A percentile compares a stretch with the other conserved stretches of the same genome.
Evolutionary conservation across 768 basidiomycete species (phyloP).

Genomic region (Phaffia australis): DNA sequence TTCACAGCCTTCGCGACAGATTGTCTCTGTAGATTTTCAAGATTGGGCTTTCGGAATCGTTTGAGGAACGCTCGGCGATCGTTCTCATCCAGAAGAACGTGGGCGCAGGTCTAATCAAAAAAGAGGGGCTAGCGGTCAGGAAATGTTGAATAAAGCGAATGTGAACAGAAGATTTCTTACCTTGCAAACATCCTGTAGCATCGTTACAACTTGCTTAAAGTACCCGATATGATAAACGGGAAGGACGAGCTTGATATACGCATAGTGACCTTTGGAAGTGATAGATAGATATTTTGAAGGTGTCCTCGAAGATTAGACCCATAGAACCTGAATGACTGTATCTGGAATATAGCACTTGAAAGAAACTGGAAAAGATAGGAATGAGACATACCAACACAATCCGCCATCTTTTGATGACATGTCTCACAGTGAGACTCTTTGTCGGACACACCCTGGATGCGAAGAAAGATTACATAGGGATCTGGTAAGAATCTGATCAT

Average conservation of each 20-base stretch:
- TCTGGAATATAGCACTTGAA: background rate
- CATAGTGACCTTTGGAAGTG: conserved; percentile 57
- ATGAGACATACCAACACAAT: conserved; percentile 58
- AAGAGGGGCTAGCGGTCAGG: background rate
- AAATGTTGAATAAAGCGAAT: background rate
- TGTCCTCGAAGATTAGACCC: background rate
- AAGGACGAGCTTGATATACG: conserved; percentile 91
- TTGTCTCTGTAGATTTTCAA: conserved; percentile 87
- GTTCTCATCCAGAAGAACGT: conserved; percentile 75
- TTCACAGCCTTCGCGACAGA: conserved; percentile 74
- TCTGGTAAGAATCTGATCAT: background rate
- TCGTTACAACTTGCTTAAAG: conserved; percentile 86
- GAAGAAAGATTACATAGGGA: no score
- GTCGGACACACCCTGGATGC: conserved; percentile 74
- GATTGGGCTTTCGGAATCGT: conserved; percentile 76
- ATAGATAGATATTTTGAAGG: background rate
- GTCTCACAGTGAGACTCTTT: conserved; percentile 89
- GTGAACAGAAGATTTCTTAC: conserved; percentile 40
- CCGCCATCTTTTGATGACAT: conserved; percentile 78
- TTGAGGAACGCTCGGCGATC: conserved; percentile 74
- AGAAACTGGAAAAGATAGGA: no score
- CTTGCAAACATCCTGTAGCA: conserved; percentile 95
- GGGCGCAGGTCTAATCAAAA: conserved; percentile 58
- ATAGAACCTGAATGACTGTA: background rate
- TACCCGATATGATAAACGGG: conserved; percentile 98